Evolutionary conservation across 345 rosid genomes (phyloP), one percentile per base, ranked within the genome.

Genomic region (Acer saccharum): DNA sequence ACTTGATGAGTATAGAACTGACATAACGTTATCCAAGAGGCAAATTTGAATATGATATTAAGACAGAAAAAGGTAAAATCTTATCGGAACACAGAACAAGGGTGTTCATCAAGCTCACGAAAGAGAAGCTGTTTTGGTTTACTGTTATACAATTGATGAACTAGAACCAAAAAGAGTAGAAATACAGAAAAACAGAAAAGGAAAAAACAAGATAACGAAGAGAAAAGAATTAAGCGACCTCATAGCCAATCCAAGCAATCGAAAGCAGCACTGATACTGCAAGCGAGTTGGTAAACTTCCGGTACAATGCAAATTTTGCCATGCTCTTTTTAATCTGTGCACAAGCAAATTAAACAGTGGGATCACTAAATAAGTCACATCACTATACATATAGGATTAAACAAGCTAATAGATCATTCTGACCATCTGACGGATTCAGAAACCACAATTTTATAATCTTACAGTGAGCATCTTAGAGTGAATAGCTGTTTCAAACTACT

Each of bases 211-310:
- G 14, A 21, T 43, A 76, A 65, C 58, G 13, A 54, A 10, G 8
- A 62, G 50, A 61, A 68, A 39, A 20, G 35, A 48, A 64, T 41
- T 39, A 17, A 76, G 70, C 46, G 58, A 88, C 91, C 89, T 86
- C 89, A 32, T 81, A 83, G 25, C 91, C 89, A 39, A 88, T 84
- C 89, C 89, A 86, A 66, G 85, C 87, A 76, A 86, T 63, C 44
- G 91, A 88, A 52, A 88, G 78, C 71, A 86, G 81, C 75, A 88
- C 88, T 25, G 88, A 78, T 61, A 84, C 72, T 54, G 91, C 88
- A 67, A 88, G 89, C 21, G 78, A 78, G 83, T 88, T 88, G 63
- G 91, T 82, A 64, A 88, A 88, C 75, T 74, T 88, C 81, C 72
- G 85, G 57, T 88, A 88, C 61, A 88, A 84, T 14, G 83, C 89